Evolutionary conservation across 495 filamentous ascomycete genomes (phyloP), one percentile per base, ranked within the genome.

Genomic region (Podospora fimiseda): DNA sequence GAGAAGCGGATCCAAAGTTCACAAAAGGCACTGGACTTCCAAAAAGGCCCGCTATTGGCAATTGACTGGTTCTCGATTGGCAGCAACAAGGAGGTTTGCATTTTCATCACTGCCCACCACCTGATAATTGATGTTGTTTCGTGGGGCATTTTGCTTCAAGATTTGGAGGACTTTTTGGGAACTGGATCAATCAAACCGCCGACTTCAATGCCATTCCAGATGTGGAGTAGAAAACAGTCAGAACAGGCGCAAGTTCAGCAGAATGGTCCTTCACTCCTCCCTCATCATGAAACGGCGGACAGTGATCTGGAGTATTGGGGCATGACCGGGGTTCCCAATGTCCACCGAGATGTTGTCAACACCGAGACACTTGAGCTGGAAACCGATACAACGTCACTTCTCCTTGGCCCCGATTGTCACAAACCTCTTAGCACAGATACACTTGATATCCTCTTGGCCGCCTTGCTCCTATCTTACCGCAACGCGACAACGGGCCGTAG

Each of bases 81-180:
- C 56, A 59, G 21, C 58, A 67, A 46, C 44, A 49, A 46, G 2
- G 39, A 60, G n/a, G 18, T 50, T 2, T 62, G 75, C 1, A 24
- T 84, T 14, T 80, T 79, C 7, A 62, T 86, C 56, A 71, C 74
- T 9, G 75, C 68, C 7, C 81, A 84, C 54, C 82, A 84, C 56
- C 48, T 82, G 3, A 76, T 84, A 2, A 67, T 84, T n/a, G 82
- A 86, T 49, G 71, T 82, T 33, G 80, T 83, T 2, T 86, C 82
- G 0, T 86, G 80, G 82, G 65, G 77, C 19, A 73, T 84, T 2
- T 73, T 86, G 2, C 62, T 83, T 2, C 69, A 79, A 51, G 82
- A 86, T 36, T 27, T 85, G 38, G 80, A 84, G 52, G 74, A 79
- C n/a, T 53, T 81, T 11, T 59, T 86, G 0, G 30, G 66, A 4